A percentile compares a stretch with the other conserved stretches of the same genome.
These are phyloP conservation scores for Sphagnum magellanicum DNA, from an alignment of 228 moss, liverwort and hornwort genomes.

Conservation along the genomic window DNA sequence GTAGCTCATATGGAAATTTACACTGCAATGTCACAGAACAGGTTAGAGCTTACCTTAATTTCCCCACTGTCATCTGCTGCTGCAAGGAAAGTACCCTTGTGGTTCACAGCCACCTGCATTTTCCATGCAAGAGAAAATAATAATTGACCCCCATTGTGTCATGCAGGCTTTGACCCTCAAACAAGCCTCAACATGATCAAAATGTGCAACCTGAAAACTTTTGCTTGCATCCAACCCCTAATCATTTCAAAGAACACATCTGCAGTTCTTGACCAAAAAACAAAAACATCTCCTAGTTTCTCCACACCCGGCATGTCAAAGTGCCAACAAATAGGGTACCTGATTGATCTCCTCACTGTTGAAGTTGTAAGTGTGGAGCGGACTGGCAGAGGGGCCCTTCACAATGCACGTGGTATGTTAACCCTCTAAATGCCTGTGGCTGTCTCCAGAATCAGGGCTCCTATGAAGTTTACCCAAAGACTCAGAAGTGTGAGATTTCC, in stretches of 20 bases:
- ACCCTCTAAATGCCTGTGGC: background rate
- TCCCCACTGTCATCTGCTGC: constrained; percentile 59
- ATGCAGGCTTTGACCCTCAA: too few relatives aligned
- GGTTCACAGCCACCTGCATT: constrained; percentile 46
- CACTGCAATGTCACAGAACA: too few relatives aligned
- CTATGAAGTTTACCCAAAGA: background rate
- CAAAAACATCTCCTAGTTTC: too few relatives aligned
- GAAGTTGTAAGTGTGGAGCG: constrained; percentile 35
- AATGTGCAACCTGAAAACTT: too few relatives aligned
- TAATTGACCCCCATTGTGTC: too few relatives aligned
- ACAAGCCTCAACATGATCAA: too few relatives aligned
- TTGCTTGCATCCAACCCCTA: too few relatives aligned
- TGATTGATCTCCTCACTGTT: constrained; percentile 59
- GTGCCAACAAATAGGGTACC: constrained; percentile 12
- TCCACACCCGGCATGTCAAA: too few relatives aligned
- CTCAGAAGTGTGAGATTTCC: background rate
- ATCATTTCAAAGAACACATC: too few relatives aligned
- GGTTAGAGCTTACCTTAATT: constrained; percentile 27
- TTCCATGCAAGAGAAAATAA: too few relatives aligned
- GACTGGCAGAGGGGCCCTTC: constrained; percentile 54
- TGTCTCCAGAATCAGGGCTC: background rate
- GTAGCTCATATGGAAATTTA: too few relatives aligned
- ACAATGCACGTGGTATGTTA: background rate
- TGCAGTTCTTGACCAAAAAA: too few relatives aligned
- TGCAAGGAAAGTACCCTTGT: constrained; percentile 49